These are phyloP conservation scores for Kwoniella shandongensis DNA, from an alignment of 768 basidiomycete species.

Conservation along the genomic window DNA sequence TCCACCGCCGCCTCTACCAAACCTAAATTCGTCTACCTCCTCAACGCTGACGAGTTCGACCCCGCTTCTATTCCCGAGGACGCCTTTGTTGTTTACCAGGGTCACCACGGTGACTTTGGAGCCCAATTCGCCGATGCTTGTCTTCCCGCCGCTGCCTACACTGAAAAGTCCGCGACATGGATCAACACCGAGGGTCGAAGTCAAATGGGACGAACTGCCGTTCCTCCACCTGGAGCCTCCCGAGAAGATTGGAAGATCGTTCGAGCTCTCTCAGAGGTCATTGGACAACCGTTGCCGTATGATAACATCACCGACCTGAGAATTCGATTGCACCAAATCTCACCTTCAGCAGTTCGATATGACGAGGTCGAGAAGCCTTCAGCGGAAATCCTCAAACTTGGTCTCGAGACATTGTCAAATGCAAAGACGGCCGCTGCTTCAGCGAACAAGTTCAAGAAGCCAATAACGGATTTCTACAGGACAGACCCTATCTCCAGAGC, in stretches of 20 bases:
- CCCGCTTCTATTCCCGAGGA: slow-evolving; percentile 81
- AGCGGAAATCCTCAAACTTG: slow-evolving; percentile 67
- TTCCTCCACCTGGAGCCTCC: slow-evolving; percentile 89
- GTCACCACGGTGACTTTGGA: slow-evolving; percentile 95
- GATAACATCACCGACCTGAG: slow-evolving; percentile 79
- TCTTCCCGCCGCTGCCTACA: slow-evolving; percentile 88
- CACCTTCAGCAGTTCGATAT: slow-evolving; percentile 82
- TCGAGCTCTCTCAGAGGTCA: slow-evolving; percentile 82
- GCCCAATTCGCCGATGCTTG: slow-evolving; percentile 97
- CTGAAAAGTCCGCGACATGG: slow-evolving; percentile 88
- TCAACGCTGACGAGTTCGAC: slow-evolving; percentile 93
- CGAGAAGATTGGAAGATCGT: slow-evolving; percentile 98
- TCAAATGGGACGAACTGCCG: slow-evolving; percentile 86
- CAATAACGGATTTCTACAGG: slow-evolving; percentile 90
- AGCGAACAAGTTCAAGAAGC: slow-evolving; percentile 65
- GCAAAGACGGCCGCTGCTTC: slow-evolving; percentile 51
- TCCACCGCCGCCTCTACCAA: slow-evolving; percentile 69
- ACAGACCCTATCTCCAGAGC: slow-evolving; percentile 93
- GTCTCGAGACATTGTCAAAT: slow-evolving; percentile 64
- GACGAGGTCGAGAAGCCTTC: slow-evolving; percentile 78
- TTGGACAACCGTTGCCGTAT: slow-evolving; percentile 80
- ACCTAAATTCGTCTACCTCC: slow-evolving; percentile 93
- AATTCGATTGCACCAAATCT: slow-evolving; percentile 95
- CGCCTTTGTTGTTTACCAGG: slow-evolving; percentile 98
- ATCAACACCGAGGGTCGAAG: slow-evolving; percentile 94